These are phyloP conservation scores for Monilinia fructicola DNA, from an alignment of 2,329 filamentous ascomycete species.

Conservation along the genomic window DNA sequence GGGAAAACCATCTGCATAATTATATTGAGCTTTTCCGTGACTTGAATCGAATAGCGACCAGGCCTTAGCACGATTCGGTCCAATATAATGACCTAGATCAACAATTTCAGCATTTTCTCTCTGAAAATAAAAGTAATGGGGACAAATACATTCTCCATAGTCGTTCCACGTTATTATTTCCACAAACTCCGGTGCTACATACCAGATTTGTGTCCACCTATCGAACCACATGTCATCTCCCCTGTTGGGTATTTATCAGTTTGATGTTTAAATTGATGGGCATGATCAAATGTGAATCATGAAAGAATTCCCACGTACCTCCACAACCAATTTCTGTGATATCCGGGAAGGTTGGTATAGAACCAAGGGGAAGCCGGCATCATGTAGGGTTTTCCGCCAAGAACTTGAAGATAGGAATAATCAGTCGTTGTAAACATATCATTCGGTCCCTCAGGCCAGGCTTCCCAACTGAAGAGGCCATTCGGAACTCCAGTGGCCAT, in stretches of 20 bases:
- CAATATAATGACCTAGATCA: background rate
- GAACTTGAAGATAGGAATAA: background rate
- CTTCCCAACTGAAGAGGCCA: background rate
- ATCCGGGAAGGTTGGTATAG: background rate
- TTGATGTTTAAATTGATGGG: background rate
- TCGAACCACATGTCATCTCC: conserved; percentile 5
- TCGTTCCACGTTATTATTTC: background rate
- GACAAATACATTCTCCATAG: background rate
- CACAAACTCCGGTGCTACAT: background rate
- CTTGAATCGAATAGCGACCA: background rate
- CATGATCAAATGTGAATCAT: background rate
- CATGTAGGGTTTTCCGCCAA: background rate
- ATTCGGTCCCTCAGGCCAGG: background rate
- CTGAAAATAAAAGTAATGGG: background rate
- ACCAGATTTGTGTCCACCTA: conserved; percentile 1
- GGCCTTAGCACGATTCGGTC: background rate
- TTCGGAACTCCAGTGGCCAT: background rate
- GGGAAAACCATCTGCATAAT: background rate
- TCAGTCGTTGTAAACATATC: conserved; percentile 3
- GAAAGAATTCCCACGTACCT: background rate
- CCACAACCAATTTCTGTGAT: conserved; percentile 3
- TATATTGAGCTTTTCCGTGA: background rate
- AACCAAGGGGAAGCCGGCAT: background rate
- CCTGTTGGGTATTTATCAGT: background rate
- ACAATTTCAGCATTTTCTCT: background rate